These are phyloP conservation scores for Alternaria ethzedia DNA, from an alignment of 2,329 filamentous ascomycete species.

Conservation along the genomic window DNA sequence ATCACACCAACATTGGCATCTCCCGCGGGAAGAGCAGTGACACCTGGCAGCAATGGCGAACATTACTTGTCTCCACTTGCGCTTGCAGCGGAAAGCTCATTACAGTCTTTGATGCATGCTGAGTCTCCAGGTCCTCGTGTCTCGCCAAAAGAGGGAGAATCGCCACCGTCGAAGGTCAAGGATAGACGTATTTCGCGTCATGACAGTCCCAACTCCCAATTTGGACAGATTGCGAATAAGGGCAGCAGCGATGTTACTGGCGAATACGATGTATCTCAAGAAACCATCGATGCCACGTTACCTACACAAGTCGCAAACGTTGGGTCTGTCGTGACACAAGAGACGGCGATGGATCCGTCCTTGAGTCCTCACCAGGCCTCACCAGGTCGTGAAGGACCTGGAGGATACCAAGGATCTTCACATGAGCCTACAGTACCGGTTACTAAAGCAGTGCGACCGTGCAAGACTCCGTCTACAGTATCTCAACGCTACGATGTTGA, in stretches of 20 bases:
- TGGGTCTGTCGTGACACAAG: neutral
- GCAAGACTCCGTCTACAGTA: neutral
- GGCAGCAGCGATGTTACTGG: neutral
- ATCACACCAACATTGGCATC: neutral
- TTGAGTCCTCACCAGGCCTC: neutral
- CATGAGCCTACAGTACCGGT: neutral
- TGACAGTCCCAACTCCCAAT: neutral
- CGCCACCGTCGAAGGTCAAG: neutral
- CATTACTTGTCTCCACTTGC: neutral
- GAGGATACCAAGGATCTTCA: neutral
- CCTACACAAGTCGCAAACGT: neutral
- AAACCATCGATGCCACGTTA: neutral
- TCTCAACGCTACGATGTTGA: neutral
- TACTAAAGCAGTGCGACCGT: neutral
- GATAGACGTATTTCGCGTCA: neutral
- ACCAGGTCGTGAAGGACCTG: neutral
- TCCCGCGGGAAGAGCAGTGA: neutral
- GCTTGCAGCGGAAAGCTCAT: neutral
- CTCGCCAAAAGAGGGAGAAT: neutral
- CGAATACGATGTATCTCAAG: neutral
- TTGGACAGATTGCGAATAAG: neutral
- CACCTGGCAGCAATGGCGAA: neutral
- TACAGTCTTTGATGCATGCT: neutral
- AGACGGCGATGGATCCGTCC: neutral
- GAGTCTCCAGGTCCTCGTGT: neutral